These are phyloP conservation scores for Solanum aculeatissimum DNA, from an alignment of 305 asterid species.

Conservation along the genomic window DNA sequence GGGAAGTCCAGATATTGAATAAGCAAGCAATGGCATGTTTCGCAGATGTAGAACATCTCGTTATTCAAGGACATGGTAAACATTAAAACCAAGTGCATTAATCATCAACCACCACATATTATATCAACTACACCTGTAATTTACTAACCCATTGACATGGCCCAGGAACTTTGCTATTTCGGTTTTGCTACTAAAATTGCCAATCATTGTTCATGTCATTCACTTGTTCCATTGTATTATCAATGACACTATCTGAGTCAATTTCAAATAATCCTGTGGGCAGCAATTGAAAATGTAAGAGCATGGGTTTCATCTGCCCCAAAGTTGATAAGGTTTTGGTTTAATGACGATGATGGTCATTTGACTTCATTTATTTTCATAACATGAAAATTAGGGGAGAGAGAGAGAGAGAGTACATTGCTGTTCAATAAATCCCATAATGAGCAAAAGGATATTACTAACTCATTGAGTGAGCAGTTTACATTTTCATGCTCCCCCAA, in stretches of 20 bases:
- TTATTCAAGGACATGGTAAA: not conserved
- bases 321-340: not conserved
- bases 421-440: not conserved
- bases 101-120: not conserved
- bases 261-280: not conserved
- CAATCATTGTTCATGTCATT: not conserved
- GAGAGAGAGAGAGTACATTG: not conserved
- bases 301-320: not conserved
- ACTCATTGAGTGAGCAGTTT: not conserved
- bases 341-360: not conserved
- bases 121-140: not conserved
- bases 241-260: not conserved
- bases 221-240: not conserved
- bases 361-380: not conserved
- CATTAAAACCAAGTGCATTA: not conserved
- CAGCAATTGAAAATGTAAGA: not conserved
- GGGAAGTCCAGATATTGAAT: not conserved
- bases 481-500: not conserved
- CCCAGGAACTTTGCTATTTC: not conserved
- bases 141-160: not conserved
- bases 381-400: not conserved
- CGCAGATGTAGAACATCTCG: not conserved
- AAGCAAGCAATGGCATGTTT: not conserved
- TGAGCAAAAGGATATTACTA: not conserved
- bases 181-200: not conserved